Base-by-base conservation (phyloP, 1,284 basidiomycete genomes). In the Xerocomus nothofagi region DNA sequence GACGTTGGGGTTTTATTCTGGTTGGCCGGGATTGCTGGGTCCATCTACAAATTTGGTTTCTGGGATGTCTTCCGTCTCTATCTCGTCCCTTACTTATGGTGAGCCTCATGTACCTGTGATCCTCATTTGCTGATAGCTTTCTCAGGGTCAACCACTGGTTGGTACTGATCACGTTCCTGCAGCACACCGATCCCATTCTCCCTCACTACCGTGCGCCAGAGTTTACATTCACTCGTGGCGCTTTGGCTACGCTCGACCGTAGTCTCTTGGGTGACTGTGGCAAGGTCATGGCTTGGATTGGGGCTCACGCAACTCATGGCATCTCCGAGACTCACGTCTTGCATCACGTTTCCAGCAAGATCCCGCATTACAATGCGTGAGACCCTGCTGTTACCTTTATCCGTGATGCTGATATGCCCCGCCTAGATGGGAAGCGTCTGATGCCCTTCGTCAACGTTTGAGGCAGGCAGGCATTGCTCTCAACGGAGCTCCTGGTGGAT, bases 141-240 rank as follows among this genome's bases (percentile, higher is more conserved):
- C 20, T 45, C 40, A 81, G 77, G 81, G 76, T 88, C 39, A 90
- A 91, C 75, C 88, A 91, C 78, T 95, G 92, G 91, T 79, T 96
- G 47, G 90, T 96, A 53, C 68, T 91, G 59, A 93, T 95, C 74
- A 94, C 92, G 26, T 95, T 91, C 86, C 80, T 98, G 54, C 97
- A 98, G 74, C 97, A 98, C 79, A 98, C 96, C 62, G 96, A 98
- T 74, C 93, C 94, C 18, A 69, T 89, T 37, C 79, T 98, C 27
- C 94, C 95, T 46, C 96, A 99, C 75, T 99, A 98, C 81, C 89
- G 91, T 59, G 84, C 88, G 21, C 72, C 86, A 39, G 84, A 89
- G 63, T 98, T 96, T 80, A 97, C 88, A 40, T 99, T 99, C 80
- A 79, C 89, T 46, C 93, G 96, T 62, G 96, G 96, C 55, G 96